Base-by-base conservation (phyloP, 148 eudicot species). In the Selenicereus undatus region DNA sequence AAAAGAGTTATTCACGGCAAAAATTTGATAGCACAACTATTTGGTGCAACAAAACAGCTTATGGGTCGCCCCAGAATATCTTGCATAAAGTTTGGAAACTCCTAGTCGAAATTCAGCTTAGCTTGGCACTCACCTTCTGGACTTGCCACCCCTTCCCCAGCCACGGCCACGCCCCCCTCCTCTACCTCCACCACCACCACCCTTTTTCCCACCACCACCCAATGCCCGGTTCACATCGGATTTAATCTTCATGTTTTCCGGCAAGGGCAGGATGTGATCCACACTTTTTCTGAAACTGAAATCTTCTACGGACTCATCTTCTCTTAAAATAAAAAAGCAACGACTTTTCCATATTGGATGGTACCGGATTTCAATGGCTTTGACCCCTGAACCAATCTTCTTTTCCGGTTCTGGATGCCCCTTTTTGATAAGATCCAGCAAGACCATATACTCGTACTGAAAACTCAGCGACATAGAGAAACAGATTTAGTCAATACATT, bases 251-350 rank as follows among this genome's bases (percentile, higher is more conserved):
- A 96, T 88, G 86, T 92, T 85, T 80, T 97, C 97, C 0, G 99
- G 99, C 89, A 97, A 80, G 77, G 98, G 98, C 64, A 90, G 89
- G 26, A 97, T 97, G 65, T 92, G 92, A 81, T 97, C 90, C 76
- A 97, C 95, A 75, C 99, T 94, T 86, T 97, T 94, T 71, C 99
- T 82, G 91, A 97, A 97, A 87, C 99, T 97, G 88, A 97, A 97
- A 85, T 97, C 98, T 42, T 92, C 99, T 0, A 70, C 85, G 17
- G 97, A 81, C 8, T 84, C 89, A 50, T 97, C 98, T 5, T 81
- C 87, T 81, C 98, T 92, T 43, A 89, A n/a, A 20, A 92, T 83
- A 64, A 96, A 97, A 84, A 94, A 97, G 80, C 99, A 97, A 12
- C 95, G 93, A 62, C 97, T 94, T 80, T 89, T 90, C 76, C 80